Conservation (phyloP, 441 rosid species). For the Mallotus repandus region DNA sequence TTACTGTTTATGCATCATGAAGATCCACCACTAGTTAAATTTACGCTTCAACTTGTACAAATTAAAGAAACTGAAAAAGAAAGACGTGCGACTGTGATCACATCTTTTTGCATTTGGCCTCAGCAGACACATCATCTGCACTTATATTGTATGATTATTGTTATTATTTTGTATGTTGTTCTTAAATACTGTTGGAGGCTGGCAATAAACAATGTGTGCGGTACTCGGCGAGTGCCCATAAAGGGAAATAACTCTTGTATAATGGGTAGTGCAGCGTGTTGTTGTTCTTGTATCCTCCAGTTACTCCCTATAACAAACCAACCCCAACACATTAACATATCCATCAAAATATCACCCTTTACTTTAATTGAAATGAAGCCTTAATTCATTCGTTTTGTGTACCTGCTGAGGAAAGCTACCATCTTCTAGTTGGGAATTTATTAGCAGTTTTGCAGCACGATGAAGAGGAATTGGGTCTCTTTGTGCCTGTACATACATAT, state of each 20-base stretch:
- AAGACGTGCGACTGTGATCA: too few species aligned
- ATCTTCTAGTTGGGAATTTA: conserved; percentile 58
- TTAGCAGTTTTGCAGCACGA: conserved; percentile 55
- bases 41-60: too few species aligned
- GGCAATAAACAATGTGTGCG: conserved; percentile 34
- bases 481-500: conserved; percentile 34
- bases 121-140: too few species aligned
- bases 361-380: too few species aligned
- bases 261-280: conserved; percentile 51
- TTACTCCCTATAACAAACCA: conserved; percentile 37
- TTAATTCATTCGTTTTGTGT: background rate
- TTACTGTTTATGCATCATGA: too few species aligned
- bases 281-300: conserved; percentile 53
- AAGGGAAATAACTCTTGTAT: conserved; percentile 49
- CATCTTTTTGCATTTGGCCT: too few species aligned
- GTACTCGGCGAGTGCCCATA: conserved; percentile 66
- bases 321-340: too few species aligned
- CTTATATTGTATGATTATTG: too few species aligned
- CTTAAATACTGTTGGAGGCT: background rate
- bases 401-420: conserved; percentile 84
- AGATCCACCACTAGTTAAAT: too few species aligned
- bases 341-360: too few species aligned
- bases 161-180: too few species aligned
- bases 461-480: conserved; percentile 68
- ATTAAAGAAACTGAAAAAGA: too few species aligned